These are phyloP conservation scores for Tricholoma hemisulphureum DNA, from an alignment of 768 basidiomycete species.

Conservation along the genomic window DNA sequence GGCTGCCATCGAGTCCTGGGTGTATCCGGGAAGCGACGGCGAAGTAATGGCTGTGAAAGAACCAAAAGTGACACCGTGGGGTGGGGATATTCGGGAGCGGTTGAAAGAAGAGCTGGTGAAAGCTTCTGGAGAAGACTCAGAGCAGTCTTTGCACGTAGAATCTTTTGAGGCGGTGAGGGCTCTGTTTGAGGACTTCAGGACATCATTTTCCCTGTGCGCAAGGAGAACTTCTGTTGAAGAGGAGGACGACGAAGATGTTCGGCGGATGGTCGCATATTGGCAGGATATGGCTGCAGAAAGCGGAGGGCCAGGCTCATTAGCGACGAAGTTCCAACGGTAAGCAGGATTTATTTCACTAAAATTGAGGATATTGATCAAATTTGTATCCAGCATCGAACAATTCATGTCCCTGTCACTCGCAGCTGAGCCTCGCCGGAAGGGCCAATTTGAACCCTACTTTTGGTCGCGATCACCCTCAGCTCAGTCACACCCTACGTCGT, in stretches of 20 bases:
- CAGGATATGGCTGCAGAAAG: constrained; percentile 42
- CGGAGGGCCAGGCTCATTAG: constrained; percentile 40
- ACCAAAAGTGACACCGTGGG: constrained; percentile 65
- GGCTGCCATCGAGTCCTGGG: constrained; percentile 66
- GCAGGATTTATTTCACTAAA: constrained; percentile 20
- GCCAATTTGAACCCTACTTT: constrained; percentile 74
- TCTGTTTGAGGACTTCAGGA: constrained; percentile 54
- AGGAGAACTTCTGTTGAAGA: constrained; percentile 36
- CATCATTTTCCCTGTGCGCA: constrained; percentile 51
- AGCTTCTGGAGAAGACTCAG: constrained; percentile 42
- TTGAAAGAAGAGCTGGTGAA: constrained; percentile 47
- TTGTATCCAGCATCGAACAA: constrained; percentile 56
- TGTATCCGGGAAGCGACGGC: constrained; percentile 40
- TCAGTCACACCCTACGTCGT: constrained; percentile 42
- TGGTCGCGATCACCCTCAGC: constrained; percentile 50
- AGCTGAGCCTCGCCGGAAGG: constrained; percentile 71
- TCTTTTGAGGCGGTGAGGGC: constrained; percentile 40
- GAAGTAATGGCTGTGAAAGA: constrained; percentile 34
- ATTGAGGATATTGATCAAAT: constrained; percentile 4
- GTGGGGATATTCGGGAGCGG: constrained; percentile 52
- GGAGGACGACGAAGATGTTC: constrained; percentile 45
- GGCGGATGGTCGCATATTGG: constrained; percentile 58
- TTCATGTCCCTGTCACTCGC: constrained; percentile 77
- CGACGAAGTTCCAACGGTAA: constrained; percentile 63
- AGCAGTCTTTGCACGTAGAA: constrained; percentile 42